Evolutionary conservation across 768 basidiomycete species (phyloP), one percentile per base, ranked within the genome.

Genomic region (Tulasnella sp.): DNA sequence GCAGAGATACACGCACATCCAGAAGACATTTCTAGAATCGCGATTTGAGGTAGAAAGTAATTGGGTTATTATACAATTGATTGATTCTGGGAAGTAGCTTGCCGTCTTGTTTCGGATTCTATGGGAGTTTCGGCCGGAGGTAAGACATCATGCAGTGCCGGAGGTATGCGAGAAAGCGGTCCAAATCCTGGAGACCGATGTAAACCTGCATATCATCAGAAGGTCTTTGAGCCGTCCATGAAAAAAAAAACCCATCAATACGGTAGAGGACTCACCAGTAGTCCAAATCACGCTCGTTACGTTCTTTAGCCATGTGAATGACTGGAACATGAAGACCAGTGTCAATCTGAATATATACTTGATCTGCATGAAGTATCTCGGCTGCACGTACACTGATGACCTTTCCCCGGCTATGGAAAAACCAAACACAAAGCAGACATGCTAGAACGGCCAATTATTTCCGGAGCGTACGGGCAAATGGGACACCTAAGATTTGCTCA

Each of bases 1-100:
- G n/a, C n/a, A n/a, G n/a, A n/a, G n/a, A n/a, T n/a, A n/a, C n/a
- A 17, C 48, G 1, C 49, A 59, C 57, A 59, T 22, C 57, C 57
- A 59, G 48, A 59, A 59, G 9, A 50, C 49, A 34, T 49, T 59
- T 21, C 57, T 59, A 50, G 15, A 15, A 11, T 1, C 9, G 38
- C 19, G 11, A 19, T 1, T 24, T 21, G 34, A 5, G 34, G 7
- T 38, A 15, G 7, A n/a, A n/a, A 12, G 8, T 25, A 17, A 1
- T 12, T 8, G 17, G 0, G 2, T 34, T 5, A 19, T 31, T 22
- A 30, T 12, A 4, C 24, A 49, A 53, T n/a, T n/a, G n/a, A n/a
- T n/a, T n/a, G n/a, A n/a, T n/a, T n/a, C n/a, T n/a, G n/a, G n/a
- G n/a, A n/a, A 7, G 19, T 11, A 38, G 19, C 46, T 15, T 11